Percentiles rank a stretch among this genome's conserved stretches.
Conservation (phyloP, 495 filamentous ascomycete genomes). For the Polyplosphaeria fusca region DNA sequence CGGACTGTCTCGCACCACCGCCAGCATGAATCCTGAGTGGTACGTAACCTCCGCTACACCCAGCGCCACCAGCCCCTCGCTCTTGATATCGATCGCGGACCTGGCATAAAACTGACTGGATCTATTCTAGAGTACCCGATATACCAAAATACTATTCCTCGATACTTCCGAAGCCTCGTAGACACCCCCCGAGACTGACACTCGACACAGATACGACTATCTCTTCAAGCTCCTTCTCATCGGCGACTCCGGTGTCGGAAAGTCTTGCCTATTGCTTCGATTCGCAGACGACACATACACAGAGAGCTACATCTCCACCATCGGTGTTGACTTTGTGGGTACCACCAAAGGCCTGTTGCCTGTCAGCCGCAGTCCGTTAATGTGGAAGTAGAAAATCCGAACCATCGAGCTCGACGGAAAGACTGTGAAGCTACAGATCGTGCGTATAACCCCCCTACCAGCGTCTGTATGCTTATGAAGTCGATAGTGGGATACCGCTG, state of each 20-base stretch:
- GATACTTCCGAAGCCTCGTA: no score
- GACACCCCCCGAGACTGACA: neutral
- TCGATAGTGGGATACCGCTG: conserved; percentile 92
- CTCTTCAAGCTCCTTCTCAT: conserved; percentile 99
- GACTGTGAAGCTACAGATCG: conserved; percentile 99
- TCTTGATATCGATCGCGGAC: conserved; percentile 24
- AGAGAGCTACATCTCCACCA: conserved; percentile 99
- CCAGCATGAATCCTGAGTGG: conserved; percentile 40
- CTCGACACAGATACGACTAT: conserved; percentile 79
- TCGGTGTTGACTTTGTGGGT: conserved; percentile 97
- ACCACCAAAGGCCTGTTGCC: neutral
- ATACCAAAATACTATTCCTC: neutral
- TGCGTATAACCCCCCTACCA: conserved; percentile 49
- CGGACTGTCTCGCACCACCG: conserved; percentile 11
- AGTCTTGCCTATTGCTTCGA: conserved; percentile 95
- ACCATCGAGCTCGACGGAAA: conserved; percentile 99
- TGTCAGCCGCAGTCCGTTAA: conserved; percentile 3
- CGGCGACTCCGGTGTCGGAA: conserved; percentile 98
- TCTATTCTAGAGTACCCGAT: neutral
- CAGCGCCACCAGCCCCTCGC: conserved; percentile 4
- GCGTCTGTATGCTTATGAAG: neutral
- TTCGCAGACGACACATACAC: conserved; percentile 99
- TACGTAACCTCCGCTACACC: conserved; percentile 31
- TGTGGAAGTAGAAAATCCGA: conserved; percentile 81
- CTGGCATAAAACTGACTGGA: conserved; percentile 11